These are phyloP conservation scores for Pulveroboletus ravenelii DNA, from an alignment of 768 basidiomycete genomes.

Conservation along the genomic window DNA sequence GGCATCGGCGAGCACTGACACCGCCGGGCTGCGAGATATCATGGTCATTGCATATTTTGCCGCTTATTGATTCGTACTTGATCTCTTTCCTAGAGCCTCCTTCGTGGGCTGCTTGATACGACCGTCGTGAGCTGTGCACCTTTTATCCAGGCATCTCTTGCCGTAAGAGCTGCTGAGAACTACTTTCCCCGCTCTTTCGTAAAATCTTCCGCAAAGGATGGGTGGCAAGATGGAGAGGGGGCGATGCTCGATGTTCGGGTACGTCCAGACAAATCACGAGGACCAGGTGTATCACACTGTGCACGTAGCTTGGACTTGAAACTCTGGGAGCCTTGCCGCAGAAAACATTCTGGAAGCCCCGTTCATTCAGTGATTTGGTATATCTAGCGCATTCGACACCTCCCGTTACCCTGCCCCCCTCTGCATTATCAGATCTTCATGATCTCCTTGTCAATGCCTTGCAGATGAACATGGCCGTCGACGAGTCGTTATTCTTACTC, in stretches of 20 bases:
- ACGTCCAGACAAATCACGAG: slow-evolving; percentile 13
- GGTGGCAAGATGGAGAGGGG: slow-evolving; percentile 40
- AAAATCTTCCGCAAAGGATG: slow-evolving; percentile 27
- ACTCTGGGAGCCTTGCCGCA: slow-evolving; percentile 24
- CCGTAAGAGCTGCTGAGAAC: slow-evolving; percentile 42
- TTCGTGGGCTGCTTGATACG: slow-evolving; percentile 33
- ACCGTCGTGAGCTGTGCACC: slow-evolving; percentile 33
- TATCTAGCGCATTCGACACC: slow-evolving; percentile 22
- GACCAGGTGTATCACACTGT: neutral
- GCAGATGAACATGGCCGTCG: slow-evolving; percentile 49
- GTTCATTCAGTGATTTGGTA: slow-evolving; percentile 27
- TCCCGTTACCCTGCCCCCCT: slow-evolving; percentile 11
- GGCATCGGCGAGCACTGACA: slow-evolving; percentile 5
- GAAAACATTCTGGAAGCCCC: slow-evolving; percentile 9
- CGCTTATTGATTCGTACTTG: neutral
- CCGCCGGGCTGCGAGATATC: slow-evolving; percentile 5
- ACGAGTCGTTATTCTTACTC: slow-evolving; percentile 58
- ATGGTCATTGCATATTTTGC: slow-evolving; percentile 13
- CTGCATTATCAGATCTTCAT: slow-evolving; percentile 27
- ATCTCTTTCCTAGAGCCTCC: slow-evolving; percentile 22
- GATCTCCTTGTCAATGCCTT: slow-evolving; percentile 46
- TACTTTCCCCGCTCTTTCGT: slow-evolving; percentile 44
- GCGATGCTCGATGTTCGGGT: slow-evolving; percentile 39
- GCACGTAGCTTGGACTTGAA: slow-evolving; percentile 29
- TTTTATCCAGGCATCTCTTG: slow-evolving; percentile 40